Evolutionary conservation across 192 early-diverging fungal species (phyloP).

Genomic region (Umbelopsis sp.): DNA sequence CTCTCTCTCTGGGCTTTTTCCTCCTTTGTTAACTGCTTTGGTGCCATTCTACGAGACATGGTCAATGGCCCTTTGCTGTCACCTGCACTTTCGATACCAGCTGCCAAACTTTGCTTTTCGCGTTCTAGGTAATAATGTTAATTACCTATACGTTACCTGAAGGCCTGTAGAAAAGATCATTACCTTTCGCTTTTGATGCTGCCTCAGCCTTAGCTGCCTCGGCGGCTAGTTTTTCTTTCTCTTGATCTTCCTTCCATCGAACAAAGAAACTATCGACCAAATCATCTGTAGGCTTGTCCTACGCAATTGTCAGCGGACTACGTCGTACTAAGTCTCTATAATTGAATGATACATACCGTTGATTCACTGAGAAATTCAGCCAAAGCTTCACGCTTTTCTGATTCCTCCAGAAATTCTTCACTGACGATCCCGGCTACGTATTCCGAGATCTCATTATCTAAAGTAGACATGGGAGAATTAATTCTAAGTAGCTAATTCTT

Average conservation of each 20-base stretch:
- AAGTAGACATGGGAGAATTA: neutral
- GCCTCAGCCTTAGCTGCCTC: conserved; percentile 34
- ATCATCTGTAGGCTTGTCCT: conserved; percentile 46
- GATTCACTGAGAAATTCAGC: conserved; percentile 66
- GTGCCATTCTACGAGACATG: conserved; percentile 19
- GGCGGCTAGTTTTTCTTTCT: conserved; percentile 40
- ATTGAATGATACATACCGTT: conserved; percentile 31
- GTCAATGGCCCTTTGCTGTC: neutral
- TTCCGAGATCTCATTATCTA: conserved; percentile 47
- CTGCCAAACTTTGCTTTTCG: conserved; percentile 15
- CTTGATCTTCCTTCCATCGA: conserved; percentile 42
- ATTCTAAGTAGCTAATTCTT: neutral
- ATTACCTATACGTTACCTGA: neutral
- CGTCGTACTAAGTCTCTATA: no score
- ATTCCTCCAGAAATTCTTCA: conserved; percentile 64
- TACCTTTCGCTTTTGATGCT: conserved; percentile 16
- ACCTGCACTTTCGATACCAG: neutral
- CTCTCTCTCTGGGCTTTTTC: conserved; percentile 51
- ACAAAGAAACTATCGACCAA: conserved; percentile 48
- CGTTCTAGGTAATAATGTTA: neutral
- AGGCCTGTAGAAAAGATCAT: neutral
- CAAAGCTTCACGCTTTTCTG: conserved; percentile 71
- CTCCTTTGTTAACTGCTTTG: conserved; percentile 53
- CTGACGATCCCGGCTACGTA: conserved; percentile 68
- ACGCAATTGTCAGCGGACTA: neutral